These are phyloP conservation scores for Onygena corvina DNA, from an alignment of 2,329 filamentous ascomycete genomes.

Conservation along the genomic window DNA sequence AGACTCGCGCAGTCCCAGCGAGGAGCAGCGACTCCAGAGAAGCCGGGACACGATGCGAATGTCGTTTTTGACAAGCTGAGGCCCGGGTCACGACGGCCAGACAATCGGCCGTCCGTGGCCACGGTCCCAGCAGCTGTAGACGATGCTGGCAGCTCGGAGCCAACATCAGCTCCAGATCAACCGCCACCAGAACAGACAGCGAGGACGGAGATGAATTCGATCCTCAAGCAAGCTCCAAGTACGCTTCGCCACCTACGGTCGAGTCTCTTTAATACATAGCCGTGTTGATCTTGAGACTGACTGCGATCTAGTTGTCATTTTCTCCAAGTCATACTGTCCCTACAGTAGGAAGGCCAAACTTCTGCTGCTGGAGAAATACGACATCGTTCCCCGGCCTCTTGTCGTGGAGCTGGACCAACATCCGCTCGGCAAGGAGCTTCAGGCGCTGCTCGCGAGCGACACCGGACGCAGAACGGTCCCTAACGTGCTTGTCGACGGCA, in stretches of 20 bases:
- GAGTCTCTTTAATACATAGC: background rate
- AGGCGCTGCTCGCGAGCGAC: slow-evolving; percentile 56
- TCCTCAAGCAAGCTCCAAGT: slow-evolving; percentile 78
- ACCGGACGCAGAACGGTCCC: slow-evolving; percentile 81
- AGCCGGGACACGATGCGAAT: slow-evolving; percentile 39
- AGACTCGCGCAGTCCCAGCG: slow-evolving; percentile 38
- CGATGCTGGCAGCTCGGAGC: slow-evolving; percentile 27
- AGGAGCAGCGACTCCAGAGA: slow-evolving; percentile 18
- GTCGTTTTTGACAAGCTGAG: slow-evolving; percentile 55
- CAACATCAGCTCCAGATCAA: slow-evolving; percentile 41
- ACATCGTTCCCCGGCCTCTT: slow-evolving; percentile 66
- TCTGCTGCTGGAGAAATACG: slow-evolving; percentile 72
- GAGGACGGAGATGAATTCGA: slow-evolving; percentile 53
- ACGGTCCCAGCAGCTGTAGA: slow-evolving; percentile 47
- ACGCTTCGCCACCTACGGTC: slow-evolving; percentile 24
- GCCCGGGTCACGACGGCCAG: slow-evolving; percentile 54
- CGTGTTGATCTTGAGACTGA: too few relatives aligned
- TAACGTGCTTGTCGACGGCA: slow-evolving; percentile 78
- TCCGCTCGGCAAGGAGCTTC: slow-evolving; percentile 58
- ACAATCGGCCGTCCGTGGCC: slow-evolving; percentile 53
- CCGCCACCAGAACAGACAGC: slow-evolving; percentile 26
- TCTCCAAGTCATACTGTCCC: slow-evolving; percentile 89
- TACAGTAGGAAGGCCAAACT: slow-evolving; percentile 74
- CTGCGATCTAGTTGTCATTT: slow-evolving; percentile 62
- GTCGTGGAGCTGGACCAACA: slow-evolving; percentile 87